Conservation (phyloP, 495 filamentous ascomycete species). For the Glonium stellatum region DNA sequence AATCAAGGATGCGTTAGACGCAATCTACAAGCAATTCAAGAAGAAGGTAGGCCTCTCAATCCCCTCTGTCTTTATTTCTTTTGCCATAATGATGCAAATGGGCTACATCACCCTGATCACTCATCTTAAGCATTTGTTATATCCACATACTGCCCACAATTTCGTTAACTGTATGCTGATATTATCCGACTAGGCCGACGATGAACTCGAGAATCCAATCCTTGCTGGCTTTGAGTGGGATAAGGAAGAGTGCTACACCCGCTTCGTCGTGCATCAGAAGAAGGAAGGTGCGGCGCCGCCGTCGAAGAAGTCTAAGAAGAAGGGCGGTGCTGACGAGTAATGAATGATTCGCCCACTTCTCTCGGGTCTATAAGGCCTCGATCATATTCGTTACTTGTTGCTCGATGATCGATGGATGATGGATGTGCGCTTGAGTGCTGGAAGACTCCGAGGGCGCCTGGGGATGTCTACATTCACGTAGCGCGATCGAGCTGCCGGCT, state of each 20-base stretch:
- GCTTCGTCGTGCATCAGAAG: slow-evolving; percentile 76
- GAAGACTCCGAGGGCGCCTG: slow-evolving; percentile 3
- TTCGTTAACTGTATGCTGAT: background rate
- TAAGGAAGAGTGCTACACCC: slow-evolving; percentile 69
- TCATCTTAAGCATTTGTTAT: background rate
- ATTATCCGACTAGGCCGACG: slow-evolving; percentile 60
- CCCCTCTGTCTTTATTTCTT: background rate
- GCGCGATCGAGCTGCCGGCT: background rate
- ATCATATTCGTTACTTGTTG: slow-evolving; percentile 14
- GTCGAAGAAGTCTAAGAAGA: slow-evolving; percentile 58
- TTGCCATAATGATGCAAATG: background rate
- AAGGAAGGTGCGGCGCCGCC: slow-evolving; percentile 51
- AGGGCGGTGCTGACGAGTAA: slow-evolving; percentile 36
- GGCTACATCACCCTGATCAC: background rate
- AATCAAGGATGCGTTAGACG: slow-evolving; percentile 89
- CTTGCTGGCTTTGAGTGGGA: slow-evolving; percentile 93
- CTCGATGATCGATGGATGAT: slow-evolving; percentile 16
- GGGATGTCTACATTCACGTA: background rate
- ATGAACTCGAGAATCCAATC: slow-evolving; percentile 76
- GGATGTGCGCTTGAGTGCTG: slow-evolving; percentile 16
- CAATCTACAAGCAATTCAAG: slow-evolving; percentile 89
- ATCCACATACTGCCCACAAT: background rate
- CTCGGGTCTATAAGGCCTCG: slow-evolving; percentile 18
- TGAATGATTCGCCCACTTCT: slow-evolving; percentile 27
- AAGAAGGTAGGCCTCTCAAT: slow-evolving; percentile 61